Conservation (phyloP, 805 yeast species). For the Yarrowia divulgata region DNA sequence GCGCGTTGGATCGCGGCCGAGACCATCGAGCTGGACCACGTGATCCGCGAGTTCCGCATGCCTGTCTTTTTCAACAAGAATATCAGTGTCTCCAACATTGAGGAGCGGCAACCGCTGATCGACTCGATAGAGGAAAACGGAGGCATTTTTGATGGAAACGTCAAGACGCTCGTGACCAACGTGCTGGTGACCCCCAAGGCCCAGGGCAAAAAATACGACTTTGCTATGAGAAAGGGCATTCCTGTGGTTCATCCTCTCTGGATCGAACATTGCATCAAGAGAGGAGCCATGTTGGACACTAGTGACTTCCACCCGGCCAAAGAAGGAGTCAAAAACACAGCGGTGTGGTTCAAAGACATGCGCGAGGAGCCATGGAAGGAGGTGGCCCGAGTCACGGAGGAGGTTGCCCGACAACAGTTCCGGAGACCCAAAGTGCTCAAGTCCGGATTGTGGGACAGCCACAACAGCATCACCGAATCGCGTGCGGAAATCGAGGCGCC, state of each 20-base stretch:
- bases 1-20: constrained; percentile 63
- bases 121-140: constrained; percentile 49
- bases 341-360: neutral
- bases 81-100: constrained; percentile 37
- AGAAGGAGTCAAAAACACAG: neutral
- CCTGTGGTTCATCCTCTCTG: constrained; percentile 56
- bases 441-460: constrained; percentile 25
- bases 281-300: constrained; percentile 54
- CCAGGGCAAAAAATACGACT: constrained; percentile 50
- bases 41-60: constrained; percentile 17
- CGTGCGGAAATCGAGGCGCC: constrained; percentile 4
- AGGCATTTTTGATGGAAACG: constrained; percentile 48
- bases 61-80: constrained; percentile 24
- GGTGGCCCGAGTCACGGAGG: constrained; percentile 5
- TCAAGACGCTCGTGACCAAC: constrained; percentile 41
- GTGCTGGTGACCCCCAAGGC: constrained; percentile 48
- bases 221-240: constrained; percentile 53
- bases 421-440: constrained; percentile 8
- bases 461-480: constrained; percentile 14
- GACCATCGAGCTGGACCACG: constrained; percentile 47
- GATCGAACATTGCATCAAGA: constrained; percentile 54
- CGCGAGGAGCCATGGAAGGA: constrained; percentile 4
- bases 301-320: constrained; percentile 49
- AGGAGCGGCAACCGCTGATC: constrained; percentile 43
- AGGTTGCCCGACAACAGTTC: constrained; percentile 15